Base-by-base conservation (phyloP, 441 rosid species). In the Jatropha multifida region DNA sequence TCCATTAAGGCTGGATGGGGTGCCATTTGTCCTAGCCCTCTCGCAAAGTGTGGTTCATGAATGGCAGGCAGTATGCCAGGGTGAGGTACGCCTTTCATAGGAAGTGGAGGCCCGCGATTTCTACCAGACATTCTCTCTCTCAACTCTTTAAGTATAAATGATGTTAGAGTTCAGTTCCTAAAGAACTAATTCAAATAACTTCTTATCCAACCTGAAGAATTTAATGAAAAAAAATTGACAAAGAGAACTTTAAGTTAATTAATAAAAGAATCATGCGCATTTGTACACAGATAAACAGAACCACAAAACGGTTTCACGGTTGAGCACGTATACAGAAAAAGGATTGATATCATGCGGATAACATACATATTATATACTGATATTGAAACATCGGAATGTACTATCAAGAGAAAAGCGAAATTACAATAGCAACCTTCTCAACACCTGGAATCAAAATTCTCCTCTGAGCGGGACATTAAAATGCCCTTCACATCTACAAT, bases 41-140 rank as follows among this genome's bases (percentile, higher is more conserved):
- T 81, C 44, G 76, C 86, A 26, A 78, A 89, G 6, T 41, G 74
- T 51, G 73, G 27, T 73, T 73, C 76, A 52, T 63, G 69, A 12
- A 73, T 62, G n/a, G 3, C 66, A 58, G 88, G 88, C 38, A 86
- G 92, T 44, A 84, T 75, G 49, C 88, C 91, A 14, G 68, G 67
- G 78, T 81, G 88, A 60, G 89, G 86, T n/a, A 79, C 81, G 17
- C 90, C 91, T 83, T 87, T 86, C 85, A 86, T 84, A 1, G 89
- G 86, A 71, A 74, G 87, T 52, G 91, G 90, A 0, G 86, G 89
- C 20, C 92, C 97, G 1, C 97, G 96, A 72, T 91, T 89, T 81
- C 97, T 91, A 65, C 90, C 94, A 27, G 97, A 87, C 98, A 94
- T 94, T 69, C 32, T 69, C 8, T 15, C 23, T 6, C 58, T 54